Percentiles rank a stretch among this genome's conserved stretches.
phyloP scores from a whole-genome alignment of 768 basidiomycete genomes.

The Suillus weaverae region DNA sequence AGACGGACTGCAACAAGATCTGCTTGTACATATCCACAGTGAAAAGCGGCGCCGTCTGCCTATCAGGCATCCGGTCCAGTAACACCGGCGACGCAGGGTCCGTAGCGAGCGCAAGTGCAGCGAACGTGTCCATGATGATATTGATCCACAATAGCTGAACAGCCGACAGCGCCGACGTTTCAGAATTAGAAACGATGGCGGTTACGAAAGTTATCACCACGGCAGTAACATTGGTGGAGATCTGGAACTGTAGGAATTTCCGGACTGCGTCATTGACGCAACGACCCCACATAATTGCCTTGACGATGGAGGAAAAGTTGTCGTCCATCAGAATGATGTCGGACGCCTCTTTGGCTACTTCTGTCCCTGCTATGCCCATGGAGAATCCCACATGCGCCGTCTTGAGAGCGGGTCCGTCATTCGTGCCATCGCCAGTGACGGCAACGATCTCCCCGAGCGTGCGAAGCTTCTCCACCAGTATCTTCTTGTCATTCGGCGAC shows the following conservation, averaged over 20 bases:
- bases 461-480: slow-evolving; percentile 87
- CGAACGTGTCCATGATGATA: slow-evolving; percentile 98
- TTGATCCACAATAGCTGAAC: slow-evolving; percentile 99
- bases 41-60: slow-evolving; percentile 86
- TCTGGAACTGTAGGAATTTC: slow-evolving; percentile 97
- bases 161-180: slow-evolving; percentile 86
- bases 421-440: slow-evolving; percentile 97
- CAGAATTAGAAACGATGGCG: slow-evolving; percentile 74
- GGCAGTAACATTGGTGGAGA: slow-evolving; percentile 93
- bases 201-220: slow-evolving; percentile 92
- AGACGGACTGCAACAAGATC: slow-evolving; percentile 86
- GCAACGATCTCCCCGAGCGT: slow-evolving; percentile 87
- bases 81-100: slow-evolving; percentile 84
- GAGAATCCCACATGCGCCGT: slow-evolving; percentile 96
- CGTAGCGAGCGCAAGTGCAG: slow-evolving; percentile 95
- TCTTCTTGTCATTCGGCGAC: slow-evolving; percentile 95
- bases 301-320: slow-evolving; percentile 94
- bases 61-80: slow-evolving; percentile 89
- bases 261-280: slow-evolving; percentile 97
- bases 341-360: slow-evolving; percentile 98
- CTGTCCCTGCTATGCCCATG: slow-evolving; percentile 95
- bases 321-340: slow-evolving; percentile 99
- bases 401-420: slow-evolving; percentile 96
- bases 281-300: slow-evolving; percentile 98
- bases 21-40: slow-evolving; percentile 95